These are phyloP conservation scores for Theobroma cacao DNA, from an alignment of 345 rosid species.

Conservation along the genomic window DNA sequence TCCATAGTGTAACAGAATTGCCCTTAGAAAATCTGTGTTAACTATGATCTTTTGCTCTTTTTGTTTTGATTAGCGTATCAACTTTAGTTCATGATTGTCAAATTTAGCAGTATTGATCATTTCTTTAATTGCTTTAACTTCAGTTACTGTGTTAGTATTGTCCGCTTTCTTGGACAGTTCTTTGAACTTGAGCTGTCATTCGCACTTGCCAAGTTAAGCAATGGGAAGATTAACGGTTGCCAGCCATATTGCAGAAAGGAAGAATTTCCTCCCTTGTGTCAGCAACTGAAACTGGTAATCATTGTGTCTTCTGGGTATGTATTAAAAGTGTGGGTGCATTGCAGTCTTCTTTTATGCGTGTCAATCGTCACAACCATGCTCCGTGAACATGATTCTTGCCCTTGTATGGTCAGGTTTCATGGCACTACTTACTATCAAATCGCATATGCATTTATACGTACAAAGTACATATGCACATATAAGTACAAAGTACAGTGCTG, in stretches of 20 bases:
- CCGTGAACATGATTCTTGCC: no score
- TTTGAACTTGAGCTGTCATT: not conserved
- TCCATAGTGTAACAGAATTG: not conserved
- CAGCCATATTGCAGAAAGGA: not conserved
- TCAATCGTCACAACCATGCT: no score
- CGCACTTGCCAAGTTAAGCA: not conserved
- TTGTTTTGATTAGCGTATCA: slow-evolving; percentile 2
- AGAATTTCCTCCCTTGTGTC: not conserved
- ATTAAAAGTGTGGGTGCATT: not conserved
- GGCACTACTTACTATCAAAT: no score
- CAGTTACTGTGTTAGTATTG: not conserved
- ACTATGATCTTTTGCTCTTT: not conserved
- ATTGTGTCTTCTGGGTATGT: not conserved
- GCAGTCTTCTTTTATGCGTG: no score
- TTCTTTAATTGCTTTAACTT: not conserved
- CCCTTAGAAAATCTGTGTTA: not conserved
- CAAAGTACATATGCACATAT: no score
- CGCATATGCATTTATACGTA: no score
- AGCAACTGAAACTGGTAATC: not conserved
- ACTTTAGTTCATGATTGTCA: not conserved
- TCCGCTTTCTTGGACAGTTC: not conserved
- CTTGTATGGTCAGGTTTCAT: no score
- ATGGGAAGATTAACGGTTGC: not conserved
- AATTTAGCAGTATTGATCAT: not conserved
- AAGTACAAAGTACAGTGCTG: no score